These are phyloP conservation scores for Trypanosomatidae sp. DNA, from an alignment of 208 protist species.

Conservation along the genomic window DNA sequence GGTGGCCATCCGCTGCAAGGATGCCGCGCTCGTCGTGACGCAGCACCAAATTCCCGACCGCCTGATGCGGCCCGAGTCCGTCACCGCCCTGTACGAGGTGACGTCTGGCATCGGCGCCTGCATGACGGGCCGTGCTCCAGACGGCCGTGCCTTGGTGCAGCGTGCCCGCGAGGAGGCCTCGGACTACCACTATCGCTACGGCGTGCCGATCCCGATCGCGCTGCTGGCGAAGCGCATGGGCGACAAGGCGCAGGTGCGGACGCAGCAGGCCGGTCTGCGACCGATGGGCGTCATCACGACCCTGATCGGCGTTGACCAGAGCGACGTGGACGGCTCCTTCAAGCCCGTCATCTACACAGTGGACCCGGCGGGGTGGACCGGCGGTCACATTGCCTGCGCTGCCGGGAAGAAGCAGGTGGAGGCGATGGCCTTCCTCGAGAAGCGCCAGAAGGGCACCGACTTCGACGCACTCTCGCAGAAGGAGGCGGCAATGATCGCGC, in stretches of 20 bases:
- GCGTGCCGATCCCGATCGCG: conserved; percentile 95
- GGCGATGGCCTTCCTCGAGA: conserved; percentile 96
- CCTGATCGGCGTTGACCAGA: conserved; percentile 94
- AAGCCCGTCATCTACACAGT: conserved; percentile 94
- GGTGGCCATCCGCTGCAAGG: conserved; percentile 95
- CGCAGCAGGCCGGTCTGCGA: conserved; percentile 96
- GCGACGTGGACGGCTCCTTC: conserved; percentile 68
- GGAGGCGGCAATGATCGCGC: conserved; percentile 83
- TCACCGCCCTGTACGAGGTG: conserved; percentile 96
- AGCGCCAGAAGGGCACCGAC: conserved; percentile 92
- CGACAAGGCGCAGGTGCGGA: conserved; percentile 97
- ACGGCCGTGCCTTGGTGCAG: conserved; percentile 93
- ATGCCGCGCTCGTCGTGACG: conserved; percentile 94
- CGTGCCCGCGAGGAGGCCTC: conserved; percentile 94
- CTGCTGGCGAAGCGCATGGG: conserved; percentile 97
- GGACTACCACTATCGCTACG: conserved; percentile 96
- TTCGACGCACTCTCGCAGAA: conserved; percentile 77
- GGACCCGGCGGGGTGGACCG: conserved; percentile 94
- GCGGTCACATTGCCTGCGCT: conserved; percentile 90
- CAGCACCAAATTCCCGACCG: conserved; percentile 98
- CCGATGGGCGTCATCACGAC: conserved; percentile 95
- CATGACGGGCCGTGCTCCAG: conserved; percentile 94
- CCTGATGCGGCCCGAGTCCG: conserved; percentile 94
- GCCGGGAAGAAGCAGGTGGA: conserved; percentile 96
- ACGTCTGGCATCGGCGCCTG: conserved; percentile 94